Percentiles rank a stretch among this genome's conserved stretches.
Evolutionary conservation across 2,329 filamentous ascomycete species (phyloP).

Genomic region (Phyllosticta ampelicida): DNA sequence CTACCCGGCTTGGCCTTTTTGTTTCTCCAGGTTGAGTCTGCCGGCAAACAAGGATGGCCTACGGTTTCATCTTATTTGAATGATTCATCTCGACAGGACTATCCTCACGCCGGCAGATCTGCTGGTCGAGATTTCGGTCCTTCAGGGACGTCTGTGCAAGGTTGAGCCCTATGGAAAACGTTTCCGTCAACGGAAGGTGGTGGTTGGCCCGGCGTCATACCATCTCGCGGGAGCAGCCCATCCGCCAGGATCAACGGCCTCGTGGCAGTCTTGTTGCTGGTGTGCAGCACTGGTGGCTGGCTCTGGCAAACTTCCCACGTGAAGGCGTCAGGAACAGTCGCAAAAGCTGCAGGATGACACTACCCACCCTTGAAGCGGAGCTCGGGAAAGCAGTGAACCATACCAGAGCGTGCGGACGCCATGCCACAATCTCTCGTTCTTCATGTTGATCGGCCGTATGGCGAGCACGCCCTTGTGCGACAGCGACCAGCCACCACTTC

Average conservation of each 20-base stretch:
- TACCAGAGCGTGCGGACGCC: neutral
- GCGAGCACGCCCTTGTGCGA: neutral
- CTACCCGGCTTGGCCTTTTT: neutral
- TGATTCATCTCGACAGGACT: neutral
- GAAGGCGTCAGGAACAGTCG: neutral
- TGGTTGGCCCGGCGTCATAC: neutral
- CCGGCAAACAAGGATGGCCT: neutral
- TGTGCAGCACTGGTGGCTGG: neutral
- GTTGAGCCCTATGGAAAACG: neutral
- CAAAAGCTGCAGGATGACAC: neutral
- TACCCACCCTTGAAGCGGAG: neutral
- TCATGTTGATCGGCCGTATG: neutral
- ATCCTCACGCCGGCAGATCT: neutral
- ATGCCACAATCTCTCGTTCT: neutral
- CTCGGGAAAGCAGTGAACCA: neutral
- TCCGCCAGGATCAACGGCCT: neutral
- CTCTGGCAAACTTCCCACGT: neutral
- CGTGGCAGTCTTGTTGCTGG: neutral
- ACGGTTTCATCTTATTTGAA: neutral
- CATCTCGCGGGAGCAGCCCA: neutral
- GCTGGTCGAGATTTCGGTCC: neutral
- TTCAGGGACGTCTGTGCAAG: neutral
- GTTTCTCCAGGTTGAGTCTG: neutral
- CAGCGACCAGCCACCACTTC: neutral
- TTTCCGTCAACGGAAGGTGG: neutral